Conservation (phyloP, 2,329 filamentous ascomycete genomes). For the Calonectria hawksworthii region DNA sequence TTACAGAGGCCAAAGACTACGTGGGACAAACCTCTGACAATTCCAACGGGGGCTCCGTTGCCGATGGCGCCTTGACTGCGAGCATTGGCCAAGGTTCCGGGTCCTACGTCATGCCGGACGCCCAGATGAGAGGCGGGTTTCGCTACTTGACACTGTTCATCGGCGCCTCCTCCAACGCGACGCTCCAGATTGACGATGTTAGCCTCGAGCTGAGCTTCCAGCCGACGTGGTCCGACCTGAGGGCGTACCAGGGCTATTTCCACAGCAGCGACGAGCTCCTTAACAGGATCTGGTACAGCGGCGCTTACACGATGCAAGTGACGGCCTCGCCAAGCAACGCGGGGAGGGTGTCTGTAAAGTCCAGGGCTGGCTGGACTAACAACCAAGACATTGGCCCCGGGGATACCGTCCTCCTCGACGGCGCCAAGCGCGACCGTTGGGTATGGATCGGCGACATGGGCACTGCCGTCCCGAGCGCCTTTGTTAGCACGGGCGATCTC, state of each 20-base stretch:
- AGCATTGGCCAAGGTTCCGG: not conserved
- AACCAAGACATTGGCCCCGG: slow-evolving; percentile 43
- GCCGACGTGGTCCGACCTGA: slow-evolving; percentile 60
- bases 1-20: not conserved
- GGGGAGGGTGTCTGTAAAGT: not conserved
- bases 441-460: slow-evolving; percentile 75
- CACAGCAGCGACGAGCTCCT: slow-evolving; percentile 62
- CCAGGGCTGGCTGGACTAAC: not conserved
- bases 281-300: slow-evolving; percentile 49
- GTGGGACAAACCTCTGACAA: not conserved
- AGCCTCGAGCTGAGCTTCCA: slow-evolving; percentile 54
- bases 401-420: slow-evolving; percentile 58
- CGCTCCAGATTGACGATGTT: not conserved
- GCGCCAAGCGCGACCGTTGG: slow-evolving; percentile 70
- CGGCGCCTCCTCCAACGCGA: not conserved
- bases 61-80: not conserved
- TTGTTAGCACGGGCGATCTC: slow-evolving; percentile 68
- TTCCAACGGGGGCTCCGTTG: not conserved
- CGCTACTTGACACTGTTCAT: not conserved
- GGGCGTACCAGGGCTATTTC: slow-evolving; percentile 69
- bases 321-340: not conserved
- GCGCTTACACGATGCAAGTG: not conserved
- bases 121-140: slow-evolving; percentile 2
- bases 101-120: not conserved
- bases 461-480: slow-evolving; percentile 67